Conservation (phyloP, 768 basidiomycete genomes). For the Polyporus arcularius region DNA sequence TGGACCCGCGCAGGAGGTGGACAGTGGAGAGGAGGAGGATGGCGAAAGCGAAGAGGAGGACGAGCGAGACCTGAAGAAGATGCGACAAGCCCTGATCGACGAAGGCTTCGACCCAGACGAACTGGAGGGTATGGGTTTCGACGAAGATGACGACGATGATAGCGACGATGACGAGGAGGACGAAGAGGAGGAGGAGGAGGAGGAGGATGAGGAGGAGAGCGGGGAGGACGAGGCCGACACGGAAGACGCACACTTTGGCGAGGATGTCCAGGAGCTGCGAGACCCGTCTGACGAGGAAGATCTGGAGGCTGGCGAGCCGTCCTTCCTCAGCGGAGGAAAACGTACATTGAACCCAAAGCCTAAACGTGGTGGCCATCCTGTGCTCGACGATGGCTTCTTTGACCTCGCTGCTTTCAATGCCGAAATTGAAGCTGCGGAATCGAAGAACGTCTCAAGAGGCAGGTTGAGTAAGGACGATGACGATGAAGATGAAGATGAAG, state of each 20-base stretch:
- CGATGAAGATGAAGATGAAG: constrained; percentile 56
- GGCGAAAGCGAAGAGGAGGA: constrained; percentile 31
- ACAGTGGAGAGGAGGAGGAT: constrained; percentile 27
- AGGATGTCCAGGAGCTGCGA: constrained; percentile 31
- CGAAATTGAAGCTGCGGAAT: constrained; percentile 79
- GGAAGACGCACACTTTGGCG: constrained; percentile 33
- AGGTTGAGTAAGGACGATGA: constrained; percentile 52
- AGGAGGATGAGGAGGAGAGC: constrained; percentile 27
- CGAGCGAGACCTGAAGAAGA: constrained; percentile 28
- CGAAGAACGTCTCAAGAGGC: constrained; percentile 60
- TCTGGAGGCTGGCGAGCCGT: constrained; percentile 31
- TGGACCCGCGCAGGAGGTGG: constrained; percentile 35
- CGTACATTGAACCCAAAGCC: constrained; percentile 22
- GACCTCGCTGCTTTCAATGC: constrained; percentile 85
- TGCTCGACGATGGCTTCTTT: constrained; percentile 91
- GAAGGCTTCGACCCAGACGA: constrained; percentile 37
- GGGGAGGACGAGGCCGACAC: constrained; percentile 26
- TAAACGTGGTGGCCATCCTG: constrained; percentile 36
- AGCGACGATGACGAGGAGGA: constrained; percentile 34
- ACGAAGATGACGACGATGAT: constrained; percentile 31
- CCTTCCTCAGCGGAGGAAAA: constrained; percentile 25
- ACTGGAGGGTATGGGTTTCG: constrained; percentile 28
- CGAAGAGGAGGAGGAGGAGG: constrained; percentile 33
- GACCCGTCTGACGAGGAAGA: constrained; percentile 32
- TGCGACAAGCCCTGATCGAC: constrained; percentile 25